Conservation (phyloP, 345 rosid species). For the Acer yangbiense region DNA sequence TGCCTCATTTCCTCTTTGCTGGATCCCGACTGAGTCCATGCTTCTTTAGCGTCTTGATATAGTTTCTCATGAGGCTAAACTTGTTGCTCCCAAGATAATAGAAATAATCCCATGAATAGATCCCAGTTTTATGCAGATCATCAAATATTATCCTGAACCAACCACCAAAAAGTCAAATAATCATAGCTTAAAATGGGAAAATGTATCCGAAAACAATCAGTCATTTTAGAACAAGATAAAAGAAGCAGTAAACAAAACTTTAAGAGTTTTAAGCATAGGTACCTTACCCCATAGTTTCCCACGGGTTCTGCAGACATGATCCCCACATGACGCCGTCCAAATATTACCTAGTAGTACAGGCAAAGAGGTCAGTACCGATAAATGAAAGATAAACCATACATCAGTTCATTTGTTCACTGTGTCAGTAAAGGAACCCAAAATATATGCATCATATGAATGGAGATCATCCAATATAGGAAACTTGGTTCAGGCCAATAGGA, state of each 20-base stretch:
- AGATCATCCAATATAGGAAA: not conserved
- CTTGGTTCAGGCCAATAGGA: not conserved
- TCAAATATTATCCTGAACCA: conserved; percentile 77
- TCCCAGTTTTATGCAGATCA: conserved; percentile 95
- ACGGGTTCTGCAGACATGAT: conserved; percentile 94
- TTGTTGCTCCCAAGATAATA: conserved; percentile 81
- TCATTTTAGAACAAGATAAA: not conserved
- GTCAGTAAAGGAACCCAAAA: not conserved
- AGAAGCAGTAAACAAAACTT: not conserved
- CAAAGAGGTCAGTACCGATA: not conserved
- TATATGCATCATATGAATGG: not conserved
- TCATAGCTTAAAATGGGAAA: not conserved
- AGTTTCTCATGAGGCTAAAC: conserved; percentile 76
- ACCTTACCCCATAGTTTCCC: conserved; percentile 98
- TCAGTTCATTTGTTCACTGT: not conserved
- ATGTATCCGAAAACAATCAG: not conserved
- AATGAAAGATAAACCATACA: not conserved
- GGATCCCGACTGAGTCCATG: conserved; percentile 92
- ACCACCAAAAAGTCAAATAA: conserved; percentile 4
- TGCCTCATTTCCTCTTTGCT: conserved; percentile 43
- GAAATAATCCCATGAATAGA: conserved; percentile 89
- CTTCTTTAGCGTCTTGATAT: conserved; percentile 73
- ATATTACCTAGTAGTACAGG: conserved; percentile 70
- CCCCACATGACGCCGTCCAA: conserved; percentile 86
- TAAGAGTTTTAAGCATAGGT: conserved; percentile 21